Conservation (phyloP, 805 yeast species). For the Clavispora asparagi region DNA sequence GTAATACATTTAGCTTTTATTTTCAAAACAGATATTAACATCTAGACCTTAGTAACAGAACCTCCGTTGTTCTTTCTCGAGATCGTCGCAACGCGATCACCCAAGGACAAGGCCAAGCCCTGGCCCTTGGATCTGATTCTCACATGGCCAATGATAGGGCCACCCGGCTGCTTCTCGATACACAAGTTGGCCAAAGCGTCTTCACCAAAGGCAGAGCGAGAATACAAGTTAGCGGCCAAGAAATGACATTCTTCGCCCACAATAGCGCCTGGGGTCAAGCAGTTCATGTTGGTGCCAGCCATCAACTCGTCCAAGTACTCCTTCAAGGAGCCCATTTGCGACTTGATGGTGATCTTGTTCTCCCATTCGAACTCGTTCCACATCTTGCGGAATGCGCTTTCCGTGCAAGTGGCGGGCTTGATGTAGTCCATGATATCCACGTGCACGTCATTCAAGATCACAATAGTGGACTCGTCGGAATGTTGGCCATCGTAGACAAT, state of each 20-base stretch:
- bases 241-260: slow-evolving; percentile 86
- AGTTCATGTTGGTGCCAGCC: slow-evolving; percentile 86
- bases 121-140: slow-evolving; percentile 97
- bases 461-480: slow-evolving; percentile 83
- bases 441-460: slow-evolving; percentile 89
- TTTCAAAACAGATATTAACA: neutral
- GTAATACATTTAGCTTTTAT: neutral
- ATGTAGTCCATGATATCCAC: slow-evolving; percentile 97
- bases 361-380: slow-evolving; percentile 99
- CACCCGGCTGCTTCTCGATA: slow-evolving; percentile 73
- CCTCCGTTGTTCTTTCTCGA: slow-evolving; percentile 44
- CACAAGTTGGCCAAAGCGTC: slow-evolving; percentile 95
- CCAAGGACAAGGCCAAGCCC: slow-evolving; percentile 91
- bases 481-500: slow-evolving; percentile 95
- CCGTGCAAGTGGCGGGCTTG: slow-evolving; percentile 89
- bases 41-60: slow-evolving; percentile 9
- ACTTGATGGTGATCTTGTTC: slow-evolving; percentile 86
- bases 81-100: slow-evolving; percentile 87
- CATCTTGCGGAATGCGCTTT: slow-evolving; percentile 89
- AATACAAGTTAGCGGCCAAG: slow-evolving; percentile 89
- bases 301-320: slow-evolving; percentile 73
- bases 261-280: slow-evolving; percentile 89
- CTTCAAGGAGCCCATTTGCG: slow-evolving; percentile 60
- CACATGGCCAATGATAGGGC: slow-evolving; percentile 86
- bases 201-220: slow-evolving; percentile 92